Evolutionary conservation across 768 basidiomycete genomes (phyloP), one percentile per base, ranked within the genome.

Genomic region (Hericium rajendrae): DNA sequence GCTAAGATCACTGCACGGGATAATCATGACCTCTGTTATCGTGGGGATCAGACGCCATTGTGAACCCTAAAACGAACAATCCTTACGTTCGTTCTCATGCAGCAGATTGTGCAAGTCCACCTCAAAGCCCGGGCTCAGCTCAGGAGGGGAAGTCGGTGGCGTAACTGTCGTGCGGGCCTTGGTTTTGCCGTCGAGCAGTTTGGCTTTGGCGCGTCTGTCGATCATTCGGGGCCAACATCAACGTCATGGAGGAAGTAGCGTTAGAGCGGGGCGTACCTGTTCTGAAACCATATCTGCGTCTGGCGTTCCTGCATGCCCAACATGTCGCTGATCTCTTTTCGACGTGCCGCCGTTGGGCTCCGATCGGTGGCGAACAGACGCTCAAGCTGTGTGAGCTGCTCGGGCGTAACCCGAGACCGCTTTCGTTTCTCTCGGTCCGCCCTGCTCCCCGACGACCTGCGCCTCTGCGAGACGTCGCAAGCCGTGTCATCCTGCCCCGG

Each of bases 231-330:
- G 39, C 13, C 43, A 26, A 12, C 49, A 48, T 50, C 16, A 51
- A 53, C 49, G 41, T 18, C 6, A 37, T 32, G 38, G 40, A 12
- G 60, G 38, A 4, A 49, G 53, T 4, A 61, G 62, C 6, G 26
- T 63, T 13, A 9, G 39, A 15, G 55, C 40, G 60, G 28, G 60
- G 51, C 43, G 16, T 32, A 85, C 89, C 89, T 76, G 67, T 92
- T 91, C 68, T 92, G 89, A 64, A 91, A 92, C 90, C 90, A 91
- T 50, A 92, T 86, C 70, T 91, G 90, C 0, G 87, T 90, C 74
- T 91, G 90, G 39, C 88, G 83, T 70, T 91, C 90, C 53, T 86
- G 80, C 85, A 92, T 90, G 15, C 87, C 86, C 4, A 92, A 74
- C 56, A 80, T 69, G 24, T 83, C 79, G 57, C 85, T 82, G 54